Percentiles rank a stretch among this genome's conserved stretches.
Conservation (phyloP, 352 stramenopile genomes). For the Pythium aquatile region DNA sequence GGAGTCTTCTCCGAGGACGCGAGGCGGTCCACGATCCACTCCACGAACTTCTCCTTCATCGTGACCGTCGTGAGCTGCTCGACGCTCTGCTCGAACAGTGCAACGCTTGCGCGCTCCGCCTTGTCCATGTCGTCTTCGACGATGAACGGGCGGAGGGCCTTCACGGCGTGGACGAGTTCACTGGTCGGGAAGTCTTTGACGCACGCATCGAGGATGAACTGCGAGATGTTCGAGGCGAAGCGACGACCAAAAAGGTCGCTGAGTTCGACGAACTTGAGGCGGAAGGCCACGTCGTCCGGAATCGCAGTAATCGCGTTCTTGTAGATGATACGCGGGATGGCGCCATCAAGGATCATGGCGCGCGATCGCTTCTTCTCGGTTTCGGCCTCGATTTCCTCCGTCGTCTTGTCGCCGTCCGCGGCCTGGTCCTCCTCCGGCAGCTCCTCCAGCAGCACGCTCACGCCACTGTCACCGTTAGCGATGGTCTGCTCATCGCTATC, state of each 20-base stretch:
- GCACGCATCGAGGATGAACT: slow-evolving; percentile 70
- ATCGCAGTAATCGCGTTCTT: slow-evolving; percentile 67
- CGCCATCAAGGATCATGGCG: slow-evolving; percentile 70
- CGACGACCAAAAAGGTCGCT: slow-evolving; percentile 64
- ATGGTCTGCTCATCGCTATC: slow-evolving; percentile 16
- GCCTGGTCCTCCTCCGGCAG: slow-evolving; percentile 35
- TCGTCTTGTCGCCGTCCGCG: slow-evolving; percentile 23
- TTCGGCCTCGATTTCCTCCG: slow-evolving; percentile 28
- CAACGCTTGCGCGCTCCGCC: slow-evolving; percentile 48
- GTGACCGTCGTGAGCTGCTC: slow-evolving; percentile 35
- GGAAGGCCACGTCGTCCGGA: slow-evolving; percentile 59
- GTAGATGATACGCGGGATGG: slow-evolving; percentile 84
- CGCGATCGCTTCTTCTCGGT: slow-evolving; percentile 61
- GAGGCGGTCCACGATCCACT: slow-evolving; percentile 62
- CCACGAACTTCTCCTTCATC: slow-evolving; percentile 65
- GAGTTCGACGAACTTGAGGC: slow-evolving; percentile 74
- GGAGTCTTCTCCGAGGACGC: slow-evolving; percentile 37
- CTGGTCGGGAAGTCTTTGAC: slow-evolving; percentile 53
- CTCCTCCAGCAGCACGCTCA: slow-evolving; percentile 57
- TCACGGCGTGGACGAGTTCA: slow-evolving; percentile 52
- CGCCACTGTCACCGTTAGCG: slow-evolving; percentile 19
- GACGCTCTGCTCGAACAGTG: slow-evolving; percentile 64
- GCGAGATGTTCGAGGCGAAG: slow-evolving; percentile 61
- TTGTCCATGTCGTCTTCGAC: slow-evolving; percentile 36
- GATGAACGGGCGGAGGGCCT: slow-evolving; percentile 53